Base-by-base conservation (phyloP, 1,284 basidiomycete species). In the Peniophora sp. region DNA sequence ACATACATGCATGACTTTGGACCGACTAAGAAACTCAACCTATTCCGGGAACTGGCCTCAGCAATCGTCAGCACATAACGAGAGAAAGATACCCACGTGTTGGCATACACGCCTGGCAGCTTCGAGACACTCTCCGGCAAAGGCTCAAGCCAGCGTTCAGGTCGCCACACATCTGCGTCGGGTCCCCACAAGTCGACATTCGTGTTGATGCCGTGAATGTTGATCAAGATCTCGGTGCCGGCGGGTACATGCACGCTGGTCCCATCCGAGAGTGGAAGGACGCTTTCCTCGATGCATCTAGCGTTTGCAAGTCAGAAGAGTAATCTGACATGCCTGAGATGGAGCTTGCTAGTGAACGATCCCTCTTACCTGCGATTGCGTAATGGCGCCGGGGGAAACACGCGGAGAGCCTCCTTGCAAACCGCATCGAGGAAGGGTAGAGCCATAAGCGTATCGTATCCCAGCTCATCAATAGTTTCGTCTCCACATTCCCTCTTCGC, bases 401-500 rank as follows among this genome's bases (percentile, higher is more conserved):
- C 23, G 36, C 59, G 58, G 12, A 69, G 46, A 0, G 59, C 59
- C 53, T 68, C 67, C 24, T 60, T 56, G 36, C 64, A 58, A 17
- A 73, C 60, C 14, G 60, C 61, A 50, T 72, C 65, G 27, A 72
- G 53, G 44, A 67, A 67, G 1, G 62, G 58, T 5, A 71, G 55
- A 9, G 56, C 56, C 50, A 66, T 65, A 24, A 74, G 56, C 10
- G 63, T 58, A 2, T 70, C 66, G 38, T 60, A 59, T 1, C 47
- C 44, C 17, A 59, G 48, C 10, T 48, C 44, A 5, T 32, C 27
- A n/a, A n/a, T n/a, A n/a, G n/a, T n/a, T n/a, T n/a, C 27, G 27
- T 32, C 6, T 32, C 6, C 27, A 32, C 27, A 32, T 32, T n/a
- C n/a, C n/a, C n/a, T n/a, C n/a, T n/a, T n/a, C n/a, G n/a, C n/a